Evolutionary conservation across 306 rosid genomes (phyloP).

Genomic region (Prunus mongolica): DNA sequence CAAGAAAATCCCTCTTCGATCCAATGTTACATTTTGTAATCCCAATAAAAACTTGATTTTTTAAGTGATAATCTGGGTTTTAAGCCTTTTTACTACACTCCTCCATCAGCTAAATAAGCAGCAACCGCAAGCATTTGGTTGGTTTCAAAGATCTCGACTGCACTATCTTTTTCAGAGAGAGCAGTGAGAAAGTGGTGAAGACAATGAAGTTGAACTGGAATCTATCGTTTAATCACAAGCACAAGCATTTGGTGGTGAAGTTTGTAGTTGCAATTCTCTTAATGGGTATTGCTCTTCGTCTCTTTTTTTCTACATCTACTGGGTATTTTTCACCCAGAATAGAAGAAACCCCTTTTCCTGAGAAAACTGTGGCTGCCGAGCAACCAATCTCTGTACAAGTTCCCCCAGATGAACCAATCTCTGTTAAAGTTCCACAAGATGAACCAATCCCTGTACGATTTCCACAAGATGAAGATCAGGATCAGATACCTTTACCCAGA

Average conservation of each 20-base stretch:
- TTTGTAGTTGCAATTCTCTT: conserved; percentile 42
- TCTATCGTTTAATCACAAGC: conserved; percentile 39
- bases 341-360: conserved; percentile 49
- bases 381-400: neutral
- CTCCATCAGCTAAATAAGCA: conserved; percentile 5
- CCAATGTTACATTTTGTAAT: neutral
- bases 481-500: conserved; percentile 25
- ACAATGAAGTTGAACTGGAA: conserved; percentile 53
- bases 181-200: neutral
- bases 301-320: conserved; percentile 46
- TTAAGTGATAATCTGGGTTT: neutral
- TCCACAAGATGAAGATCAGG: conserved; percentile 9
- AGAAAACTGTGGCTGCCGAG: conserved; percentile 20
- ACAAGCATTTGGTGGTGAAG: conserved; percentile 44
- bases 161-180: neutral
- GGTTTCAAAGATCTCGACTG: neutral
- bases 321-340: conserved; percentile 35
- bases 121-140: no score
- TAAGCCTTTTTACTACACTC: neutral
- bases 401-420: conserved; percentile 6
- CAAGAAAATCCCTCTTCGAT: neutral
- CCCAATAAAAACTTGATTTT: neutral
- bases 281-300: conserved; percentile 57
- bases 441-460: neutral
- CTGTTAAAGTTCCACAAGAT: neutral